phyloP scores from a whole-genome alignment of 148 eudicot species.

The Cornus florida region DNA sequence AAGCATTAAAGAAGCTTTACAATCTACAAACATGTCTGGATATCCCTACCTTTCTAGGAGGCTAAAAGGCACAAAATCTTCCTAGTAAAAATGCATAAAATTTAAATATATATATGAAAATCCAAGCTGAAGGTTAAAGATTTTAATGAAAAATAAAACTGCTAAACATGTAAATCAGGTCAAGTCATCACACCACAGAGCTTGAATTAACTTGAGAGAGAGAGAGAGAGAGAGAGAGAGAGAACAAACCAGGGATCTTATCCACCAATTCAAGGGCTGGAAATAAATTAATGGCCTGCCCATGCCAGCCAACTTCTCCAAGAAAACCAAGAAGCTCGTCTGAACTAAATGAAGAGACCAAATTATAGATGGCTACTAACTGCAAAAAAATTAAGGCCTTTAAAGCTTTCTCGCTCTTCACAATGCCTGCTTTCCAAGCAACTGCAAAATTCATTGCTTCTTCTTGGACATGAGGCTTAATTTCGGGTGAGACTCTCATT shows the following conservation, averaged over 20 bases:
- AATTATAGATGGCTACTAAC: slow-evolving; percentile 18
- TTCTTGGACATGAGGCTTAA: slow-evolving; percentile 15
- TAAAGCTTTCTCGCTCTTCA: background rate
- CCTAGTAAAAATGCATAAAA: no score
- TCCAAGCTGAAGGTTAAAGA: background rate
- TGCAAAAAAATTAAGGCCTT: slow-evolving; percentile 18
- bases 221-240: slow-evolving; percentile 8
- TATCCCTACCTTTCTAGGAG: no score
- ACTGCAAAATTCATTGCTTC: slow-evolving; percentile 20
- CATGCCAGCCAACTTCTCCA: background rate
- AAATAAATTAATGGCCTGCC: slow-evolving; percentile 2
- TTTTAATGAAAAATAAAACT: background rate
- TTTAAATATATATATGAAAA: no score
- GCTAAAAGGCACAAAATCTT: no score
- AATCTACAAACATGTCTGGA: no score
- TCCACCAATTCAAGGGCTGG: slow-evolving; percentile 20
- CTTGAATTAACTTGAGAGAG: background rate
- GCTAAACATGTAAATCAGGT: background rate
- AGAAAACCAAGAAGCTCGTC: slow-evolving; percentile 24
- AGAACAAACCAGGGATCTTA: slow-evolving; percentile 22
- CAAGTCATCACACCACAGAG: background rate
- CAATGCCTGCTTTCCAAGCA: slow-evolving; percentile 19
- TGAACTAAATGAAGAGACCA: slow-evolving; percentile 8
- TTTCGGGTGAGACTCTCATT: slow-evolving; percentile 23
- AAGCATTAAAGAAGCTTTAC: no score